Percentiles rank a stretch among this genome's conserved stretches.
These are phyloP conservation scores for Bipolaris victoriae DNA, from an alignment of 2,329 filamentous ascomycete species.

Conservation along the genomic window DNA sequence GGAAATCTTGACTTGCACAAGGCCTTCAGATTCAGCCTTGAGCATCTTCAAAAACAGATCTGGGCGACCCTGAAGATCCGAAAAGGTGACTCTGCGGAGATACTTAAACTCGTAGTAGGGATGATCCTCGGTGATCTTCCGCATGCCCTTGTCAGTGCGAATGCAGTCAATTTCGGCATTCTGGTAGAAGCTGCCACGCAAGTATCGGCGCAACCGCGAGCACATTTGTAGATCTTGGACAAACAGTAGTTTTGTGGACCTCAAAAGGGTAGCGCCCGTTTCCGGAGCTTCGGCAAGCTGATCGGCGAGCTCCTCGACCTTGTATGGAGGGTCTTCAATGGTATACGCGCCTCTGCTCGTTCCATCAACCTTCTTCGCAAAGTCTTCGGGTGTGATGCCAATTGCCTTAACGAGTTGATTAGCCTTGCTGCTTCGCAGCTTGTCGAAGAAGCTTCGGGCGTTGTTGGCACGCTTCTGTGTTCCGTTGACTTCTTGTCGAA, in stretches of 20 bases:
- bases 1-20: slow-evolving; percentile 82
- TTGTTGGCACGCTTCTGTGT: slow-evolving; percentile 82
- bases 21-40: slow-evolving; percentile 90
- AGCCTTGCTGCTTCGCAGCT: slow-evolving; percentile 78
- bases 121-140: slow-evolving; percentile 91
- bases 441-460: slow-evolving; percentile 80
- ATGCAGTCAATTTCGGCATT: slow-evolving; percentile 84
- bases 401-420: slow-evolving; percentile 86
- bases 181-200: slow-evolving; percentile 82
- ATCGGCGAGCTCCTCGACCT: slow-evolving; percentile 87
- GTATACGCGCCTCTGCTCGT: slow-evolving; percentile 68
- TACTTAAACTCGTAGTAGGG: slow-evolving; percentile 99
- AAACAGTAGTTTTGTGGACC: slow-evolving; percentile 84
- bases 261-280: slow-evolving; percentile 76
- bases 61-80: slow-evolving; percentile 79
- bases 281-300: slow-evolving; percentile 58
- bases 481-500: slow-evolving; percentile 69
- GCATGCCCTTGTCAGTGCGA: slow-evolving; percentile 91
- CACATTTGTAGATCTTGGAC: slow-evolving; percentile 88
- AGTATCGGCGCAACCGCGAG: slow-evolving; percentile 85
- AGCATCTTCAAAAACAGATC: slow-evolving; percentile 97
- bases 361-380: slow-evolving; percentile 84
- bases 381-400: slow-evolving; percentile 84
- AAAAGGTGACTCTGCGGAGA: slow-evolving; percentile 83
- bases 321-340: slow-evolving; percentile 80